Percentiles rank a stretch among this genome's conserved stretches.
phyloP scores from a whole-genome alignment of 2,329 filamentous ascomycete genomes.

The Lachnellula occidentalis region DNA sequence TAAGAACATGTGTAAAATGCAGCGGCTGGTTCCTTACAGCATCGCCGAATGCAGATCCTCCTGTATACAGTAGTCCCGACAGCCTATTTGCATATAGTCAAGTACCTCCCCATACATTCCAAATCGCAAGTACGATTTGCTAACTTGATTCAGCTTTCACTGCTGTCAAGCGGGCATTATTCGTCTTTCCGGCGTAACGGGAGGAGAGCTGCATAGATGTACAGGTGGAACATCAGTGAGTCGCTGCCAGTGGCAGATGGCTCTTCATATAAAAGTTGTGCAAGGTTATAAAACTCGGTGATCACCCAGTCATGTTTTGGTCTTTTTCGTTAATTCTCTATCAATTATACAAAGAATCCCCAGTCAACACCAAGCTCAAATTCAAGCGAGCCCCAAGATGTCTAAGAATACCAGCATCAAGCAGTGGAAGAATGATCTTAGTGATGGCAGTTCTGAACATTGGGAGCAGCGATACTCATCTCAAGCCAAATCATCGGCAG shows the following conservation, averaged over 20 bases:
- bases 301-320: not conserved
- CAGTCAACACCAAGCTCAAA: no score
- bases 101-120: no score
- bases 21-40: no score
- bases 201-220: not conserved
- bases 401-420: not conserved
- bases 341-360: not conserved
- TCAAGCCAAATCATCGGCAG: slow-evolving; percentile 13
- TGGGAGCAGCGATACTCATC: slow-evolving; percentile 2
- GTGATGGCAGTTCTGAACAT: not conserved
- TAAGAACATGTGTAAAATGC: no score
- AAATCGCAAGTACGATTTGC: no score
- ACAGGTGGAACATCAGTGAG: not conserved
- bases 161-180: not conserved
- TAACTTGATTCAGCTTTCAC: not conserved
- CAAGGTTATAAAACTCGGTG: not conserved
- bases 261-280: not conserved
- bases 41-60: no score
- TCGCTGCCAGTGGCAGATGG: not conserved
- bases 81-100: no score
- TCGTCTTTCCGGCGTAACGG: not conserved
- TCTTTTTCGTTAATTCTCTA: not conserved
- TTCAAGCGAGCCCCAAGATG: not conserved
- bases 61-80: no score
- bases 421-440: not conserved